Percentiles rank a stretch among this genome's conserved stretches.
These are phyloP conservation scores for Fraxinus greggii DNA, from an alignment of 305 asterid species.

Conservation along the genomic window DNA sequence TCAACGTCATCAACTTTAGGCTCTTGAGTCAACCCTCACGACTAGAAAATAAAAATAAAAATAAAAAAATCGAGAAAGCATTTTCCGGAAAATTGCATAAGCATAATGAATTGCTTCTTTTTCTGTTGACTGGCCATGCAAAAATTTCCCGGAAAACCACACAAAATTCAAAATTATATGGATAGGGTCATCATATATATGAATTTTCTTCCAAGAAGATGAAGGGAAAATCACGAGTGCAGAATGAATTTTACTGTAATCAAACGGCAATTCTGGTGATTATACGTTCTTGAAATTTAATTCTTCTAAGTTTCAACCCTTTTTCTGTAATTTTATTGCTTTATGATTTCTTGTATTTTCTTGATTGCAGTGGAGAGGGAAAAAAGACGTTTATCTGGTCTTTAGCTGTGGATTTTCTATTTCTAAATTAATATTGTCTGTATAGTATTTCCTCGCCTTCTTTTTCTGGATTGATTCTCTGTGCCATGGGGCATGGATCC, in stretches of 20 bases:
- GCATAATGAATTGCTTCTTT: background rate
- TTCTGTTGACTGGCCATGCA: background rate
- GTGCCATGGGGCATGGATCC: background rate
- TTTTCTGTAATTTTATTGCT: background rate
- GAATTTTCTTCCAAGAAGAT: slow-evolving; percentile 29
- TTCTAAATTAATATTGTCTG: background rate
- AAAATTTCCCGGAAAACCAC: background rate
- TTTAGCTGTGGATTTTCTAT: background rate
- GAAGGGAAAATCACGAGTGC: slow-evolving; percentile 10
- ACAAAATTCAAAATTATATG: background rate
- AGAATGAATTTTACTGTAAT: background rate
- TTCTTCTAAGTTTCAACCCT: background rate
- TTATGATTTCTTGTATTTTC: background rate
- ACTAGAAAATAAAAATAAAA: background rate
- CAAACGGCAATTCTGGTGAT: background rate
- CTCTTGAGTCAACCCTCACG: background rate
- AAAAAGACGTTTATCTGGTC: background rate
- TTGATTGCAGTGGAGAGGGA: background rate
- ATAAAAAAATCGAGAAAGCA: background rate
- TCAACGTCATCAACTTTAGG: background rate
- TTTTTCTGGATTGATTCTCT: background rate
- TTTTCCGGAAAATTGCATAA: background rate
- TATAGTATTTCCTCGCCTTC: background rate
- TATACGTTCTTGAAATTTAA: slow-evolving; percentile 17
- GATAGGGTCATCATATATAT: background rate